Conservation (phyloP, 192 early-diverging fungal species). For the Phycomyces nitens region DNA sequence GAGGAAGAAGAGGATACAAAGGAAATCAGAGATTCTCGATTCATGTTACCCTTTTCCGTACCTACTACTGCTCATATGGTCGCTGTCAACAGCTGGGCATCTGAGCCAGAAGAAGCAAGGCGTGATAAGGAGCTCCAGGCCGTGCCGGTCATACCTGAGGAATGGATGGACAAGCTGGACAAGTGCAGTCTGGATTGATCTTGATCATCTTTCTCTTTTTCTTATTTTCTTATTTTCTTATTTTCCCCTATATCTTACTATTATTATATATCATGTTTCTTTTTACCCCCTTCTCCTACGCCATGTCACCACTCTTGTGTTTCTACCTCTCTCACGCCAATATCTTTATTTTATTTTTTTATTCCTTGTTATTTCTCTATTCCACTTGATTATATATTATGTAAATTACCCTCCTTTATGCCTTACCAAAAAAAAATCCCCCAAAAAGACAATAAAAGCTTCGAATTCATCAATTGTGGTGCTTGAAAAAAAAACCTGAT, state of each 20-base stretch:
- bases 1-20: slow-evolving; percentile 28
- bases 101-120: neutral
- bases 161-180: slow-evolving; percentile 33
- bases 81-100: neutral
- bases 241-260: neutral
- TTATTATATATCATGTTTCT: neutral
- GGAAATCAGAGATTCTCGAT: slow-evolving; percentile 45
- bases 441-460: no score
- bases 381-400: neutral
- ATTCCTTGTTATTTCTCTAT: neutral
- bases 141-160: slow-evolving; percentile 29
- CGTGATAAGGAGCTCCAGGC: neutral
- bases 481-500: no score
- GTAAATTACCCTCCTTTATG: no score
- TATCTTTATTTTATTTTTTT: neutral
- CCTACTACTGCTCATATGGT: slow-evolving; percentile 48
- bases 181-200: slow-evolving; percentile 2
- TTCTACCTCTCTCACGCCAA: neutral
- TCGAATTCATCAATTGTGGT: no score
- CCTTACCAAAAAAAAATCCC: no score
- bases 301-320: neutral
- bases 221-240: neutral
- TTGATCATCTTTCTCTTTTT: neutral
- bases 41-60: slow-evolving; percentile 60
- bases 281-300: neutral